Conservation (phyloP, 2,329 filamentous ascomycete species). For the Cercospora nicotianae region DNA sequence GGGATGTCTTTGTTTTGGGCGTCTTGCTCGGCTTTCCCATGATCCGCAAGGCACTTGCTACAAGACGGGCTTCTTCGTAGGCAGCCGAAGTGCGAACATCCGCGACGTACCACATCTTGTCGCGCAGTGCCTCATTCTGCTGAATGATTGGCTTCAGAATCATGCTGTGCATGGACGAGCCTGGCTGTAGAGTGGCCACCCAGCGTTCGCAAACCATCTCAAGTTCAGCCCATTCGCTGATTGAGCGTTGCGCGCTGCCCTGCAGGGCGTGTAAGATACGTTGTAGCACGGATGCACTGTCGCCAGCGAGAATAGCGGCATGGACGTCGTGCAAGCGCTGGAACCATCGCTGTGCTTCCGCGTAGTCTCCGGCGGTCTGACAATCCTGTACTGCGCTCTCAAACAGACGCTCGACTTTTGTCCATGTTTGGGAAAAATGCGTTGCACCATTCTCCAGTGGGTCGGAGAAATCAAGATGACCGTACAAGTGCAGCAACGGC, state of each 20-base stretch:
- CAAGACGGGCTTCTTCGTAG: slow-evolving; percentile 83
- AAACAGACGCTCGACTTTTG: slow-evolving; percentile 52
- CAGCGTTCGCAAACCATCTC: slow-evolving; percentile 20
- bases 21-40: slow-evolving; percentile 66
- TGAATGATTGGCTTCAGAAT: slow-evolving; percentile 16
- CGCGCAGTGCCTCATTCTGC: slow-evolving; percentile 49
- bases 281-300: slow-evolving; percentile 8
- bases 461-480: not conserved
- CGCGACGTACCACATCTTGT: slow-evolving; percentile 99
- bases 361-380: slow-evolving; percentile 76
- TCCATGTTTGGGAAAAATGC: slow-evolving; percentile 1
- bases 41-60: slow-evolving; percentile 82
- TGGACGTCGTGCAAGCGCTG: slow-evolving; percentile 25
- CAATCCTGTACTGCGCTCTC: slow-evolving; percentile 75
- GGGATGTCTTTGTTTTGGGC: slow-evolving; percentile 43
- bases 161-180: slow-evolving; percentile 9
- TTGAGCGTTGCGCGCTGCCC: slow-evolving; percentile 10
- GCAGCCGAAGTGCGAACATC: slow-evolving; percentile 87
- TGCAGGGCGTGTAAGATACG: slow-evolving; percentile 18
- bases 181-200: slow-evolving; percentile 14
- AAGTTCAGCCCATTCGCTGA: slow-evolving; percentile 11
- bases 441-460: not conserved
- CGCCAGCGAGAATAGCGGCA: slow-evolving; percentile 7
- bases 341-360: slow-evolving; percentile 70
- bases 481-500: slow-evolving; percentile 11